Percentiles rank a stretch among this genome's conserved stretches.
Conservation (phyloP, 768 basidiomycete genomes). For the Tulasnella sp. region DNA sequence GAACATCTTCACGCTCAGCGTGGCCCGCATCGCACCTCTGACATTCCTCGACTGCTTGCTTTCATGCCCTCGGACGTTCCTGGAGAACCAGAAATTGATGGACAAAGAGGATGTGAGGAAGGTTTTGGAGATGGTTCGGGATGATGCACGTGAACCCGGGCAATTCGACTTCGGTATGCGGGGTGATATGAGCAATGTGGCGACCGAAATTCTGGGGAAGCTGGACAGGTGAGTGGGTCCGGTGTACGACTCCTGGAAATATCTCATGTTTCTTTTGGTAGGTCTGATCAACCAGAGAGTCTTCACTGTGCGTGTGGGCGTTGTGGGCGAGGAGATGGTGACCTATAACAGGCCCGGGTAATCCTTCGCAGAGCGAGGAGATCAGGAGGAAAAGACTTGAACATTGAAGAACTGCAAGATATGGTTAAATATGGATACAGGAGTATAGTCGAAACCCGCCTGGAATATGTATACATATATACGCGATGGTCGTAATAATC, state of each 20-base stretch:
- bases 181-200: slow-evolving; percentile 10
- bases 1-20: not conserved
- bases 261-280: not conserved
- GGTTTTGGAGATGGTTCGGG: not conserved
- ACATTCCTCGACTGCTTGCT: slow-evolving; percentile 8
- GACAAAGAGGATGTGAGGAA: not conserved
- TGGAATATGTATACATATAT: not conserved
- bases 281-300: not conserved
- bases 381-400: not conserved
- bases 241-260: not conserved
- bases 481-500: not conserved
- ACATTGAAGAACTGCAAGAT: not conserved
- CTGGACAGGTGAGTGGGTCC: not conserved
- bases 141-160: slow-evolving; percentile 2
- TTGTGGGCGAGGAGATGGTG: not conserved
- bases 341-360: not conserved
- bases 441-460: not conserved
- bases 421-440: not conserved
- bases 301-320: not conserved
- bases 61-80: not conserved
- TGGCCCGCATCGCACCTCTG: slow-evolving; percentile 7
- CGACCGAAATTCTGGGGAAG: not conserved
- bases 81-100: not conserved
- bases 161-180: slow-evolving; percentile 2
- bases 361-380: too few relatives aligned